Percentiles rank a stretch among this genome's conserved stretches.
phyloP scores from a whole-genome alignment of 805 yeast genomes.

The Yarrowia bubula region DNA sequence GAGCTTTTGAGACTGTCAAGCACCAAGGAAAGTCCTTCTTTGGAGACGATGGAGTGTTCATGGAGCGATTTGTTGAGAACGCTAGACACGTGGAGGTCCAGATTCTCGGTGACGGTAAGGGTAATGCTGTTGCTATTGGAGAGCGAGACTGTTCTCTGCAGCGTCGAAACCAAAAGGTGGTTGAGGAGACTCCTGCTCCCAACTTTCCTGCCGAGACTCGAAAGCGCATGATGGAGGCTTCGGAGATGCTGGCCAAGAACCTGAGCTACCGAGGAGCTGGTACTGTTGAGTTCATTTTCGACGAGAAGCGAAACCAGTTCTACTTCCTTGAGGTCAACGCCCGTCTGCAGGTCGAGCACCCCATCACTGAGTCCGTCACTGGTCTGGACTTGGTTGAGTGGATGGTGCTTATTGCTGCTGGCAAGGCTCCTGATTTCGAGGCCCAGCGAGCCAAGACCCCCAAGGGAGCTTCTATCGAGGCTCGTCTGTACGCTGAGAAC shows the following conservation, averaged over 20 bases:
- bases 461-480: slow-evolving; percentile 94
- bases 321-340: slow-evolving; percentile 96
- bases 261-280: slow-evolving; percentile 96
- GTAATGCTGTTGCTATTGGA: slow-evolving; percentile 89
- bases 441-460: slow-evolving; percentile 51
- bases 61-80: slow-evolving; percentile 91
- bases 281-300: slow-evolving; percentile 94
- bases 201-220: slow-evolving; percentile 81
- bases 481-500: slow-evolving; percentile 93
- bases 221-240: slow-evolving; percentile 69
- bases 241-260: slow-evolving; percentile 75
- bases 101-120: slow-evolving; percentile 93
- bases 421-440: slow-evolving; percentile 73
- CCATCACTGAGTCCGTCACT: slow-evolving; percentile 92
- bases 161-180: slow-evolving; percentile 93
- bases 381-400: slow-evolving; percentile 94
- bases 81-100: slow-evolving; percentile 97
- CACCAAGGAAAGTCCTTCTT: slow-evolving; percentile 92
- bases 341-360: slow-evolving; percentile 96
- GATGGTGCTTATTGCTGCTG: slow-evolving; percentile 93
- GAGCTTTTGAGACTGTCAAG: slow-evolving; percentile 84
- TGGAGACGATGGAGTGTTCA: slow-evolving; percentile 92
- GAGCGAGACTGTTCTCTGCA: slow-evolving; percentile 98
- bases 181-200: slow-evolving; percentile 98
- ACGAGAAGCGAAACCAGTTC: slow-evolving; percentile 79